phyloP scores from a whole-genome alignment of 1,284 basidiomycete species.

The Hymenochaete sp. region DNA sequence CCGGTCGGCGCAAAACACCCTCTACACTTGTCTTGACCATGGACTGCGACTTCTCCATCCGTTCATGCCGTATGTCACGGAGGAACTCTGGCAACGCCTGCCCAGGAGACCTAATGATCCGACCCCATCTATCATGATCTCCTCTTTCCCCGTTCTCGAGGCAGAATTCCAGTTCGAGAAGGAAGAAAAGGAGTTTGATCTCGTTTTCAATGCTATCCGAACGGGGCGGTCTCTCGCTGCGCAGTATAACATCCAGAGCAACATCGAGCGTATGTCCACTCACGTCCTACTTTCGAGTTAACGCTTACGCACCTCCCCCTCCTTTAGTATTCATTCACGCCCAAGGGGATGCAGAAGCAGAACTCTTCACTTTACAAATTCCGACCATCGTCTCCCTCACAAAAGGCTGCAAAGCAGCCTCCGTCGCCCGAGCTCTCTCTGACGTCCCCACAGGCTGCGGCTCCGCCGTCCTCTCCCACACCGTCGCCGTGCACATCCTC shows the following conservation, averaged over 20 bases:
- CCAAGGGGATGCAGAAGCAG: constrained; percentile 52
- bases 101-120: constrained; percentile 78
- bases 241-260: constrained; percentile 84
- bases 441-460: constrained; percentile 87
- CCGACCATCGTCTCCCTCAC: constrained; percentile 76
- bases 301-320: neutral
- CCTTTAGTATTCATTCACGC: constrained; percentile 71
- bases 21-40: constrained; percentile 91
- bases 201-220: constrained; percentile 76
- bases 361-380: constrained; percentile 63
- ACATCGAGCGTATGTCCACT: constrained; percentile 37
- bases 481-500: constrained; percentile 72
- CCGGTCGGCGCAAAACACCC: constrained; percentile 87
- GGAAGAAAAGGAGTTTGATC: constrained; percentile 81
- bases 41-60: constrained; percentile 91
- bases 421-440: constrained; percentile 38
- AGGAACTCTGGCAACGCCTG: constrained; percentile 97
- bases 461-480: constrained; percentile 69
- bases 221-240: constrained; percentile 80
- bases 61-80: constrained; percentile 99
- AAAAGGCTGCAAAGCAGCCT: constrained; percentile 74
- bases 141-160: constrained; percentile 71
- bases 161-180: constrained; percentile 57
- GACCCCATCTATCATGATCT: constrained; percentile 84
- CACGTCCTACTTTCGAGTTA: neutral